Percentiles rank a stretch among this genome's conserved stretches.
Evolutionary conservation across 2,329 filamentous ascomycete genomes (phyloP).

Genomic region (Cercospora zeae-maydis): DNA sequence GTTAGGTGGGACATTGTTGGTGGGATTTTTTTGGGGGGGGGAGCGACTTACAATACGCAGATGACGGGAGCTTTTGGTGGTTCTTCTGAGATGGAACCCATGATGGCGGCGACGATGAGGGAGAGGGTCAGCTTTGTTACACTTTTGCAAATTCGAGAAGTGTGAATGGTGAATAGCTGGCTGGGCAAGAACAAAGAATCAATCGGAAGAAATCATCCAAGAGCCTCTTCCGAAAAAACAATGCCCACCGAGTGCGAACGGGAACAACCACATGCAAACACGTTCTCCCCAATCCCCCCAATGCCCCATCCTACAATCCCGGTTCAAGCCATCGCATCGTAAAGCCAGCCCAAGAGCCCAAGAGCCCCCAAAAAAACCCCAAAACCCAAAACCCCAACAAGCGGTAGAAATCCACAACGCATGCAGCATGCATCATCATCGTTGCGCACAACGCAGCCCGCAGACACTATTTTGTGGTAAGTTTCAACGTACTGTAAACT

Average conservation of each 20-base stretch:
- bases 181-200: neutral
- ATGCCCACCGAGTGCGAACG: neutral
- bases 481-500: too few species aligned
- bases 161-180: neutral
- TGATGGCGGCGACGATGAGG: neutral
- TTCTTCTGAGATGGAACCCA: slow-evolving; percentile 5
- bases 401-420: too few species aligned
- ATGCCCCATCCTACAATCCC: too few species aligned
- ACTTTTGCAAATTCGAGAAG: neutral
- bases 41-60: slow-evolving; percentile 70
- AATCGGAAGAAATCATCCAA: neutral
- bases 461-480: too few species aligned
- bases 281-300: neutral
- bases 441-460: too few species aligned
- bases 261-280: neutral
- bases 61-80: slow-evolving; percentile 58
- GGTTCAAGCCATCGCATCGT: too few species aligned
- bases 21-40: neutral
- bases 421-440: too few species aligned
- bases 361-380: too few species aligned
- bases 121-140: neutral
- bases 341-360: neutral
- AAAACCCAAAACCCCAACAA: too few species aligned
- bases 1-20: neutral
- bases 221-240: neutral